A percentile compares a stretch with the other conserved stretches of the same genome.
phyloP scores from a whole-genome alignment of 1,139 yeast genomes.

The Blastobotrys indianensis region DNA sequence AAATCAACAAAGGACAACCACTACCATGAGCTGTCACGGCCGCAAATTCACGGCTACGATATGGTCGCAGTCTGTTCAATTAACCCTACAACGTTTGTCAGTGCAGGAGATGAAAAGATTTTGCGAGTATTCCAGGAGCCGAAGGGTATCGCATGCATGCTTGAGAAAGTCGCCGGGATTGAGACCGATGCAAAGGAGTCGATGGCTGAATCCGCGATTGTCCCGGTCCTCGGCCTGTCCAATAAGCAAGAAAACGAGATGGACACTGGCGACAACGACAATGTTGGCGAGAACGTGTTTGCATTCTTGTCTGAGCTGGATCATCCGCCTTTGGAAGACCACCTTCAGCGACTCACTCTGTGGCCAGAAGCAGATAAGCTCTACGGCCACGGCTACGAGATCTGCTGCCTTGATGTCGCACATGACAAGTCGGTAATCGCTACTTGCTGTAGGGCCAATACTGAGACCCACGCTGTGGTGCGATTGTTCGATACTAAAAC shows the following conservation, averaged over 20 bases:
- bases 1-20: slow-evolving; percentile 45
- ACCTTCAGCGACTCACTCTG: slow-evolving; percentile 81
- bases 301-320: slow-evolving; percentile 37
- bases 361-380: slow-evolving; percentile 94
- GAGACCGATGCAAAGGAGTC: slow-evolving; percentile 24
- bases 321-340: slow-evolving; percentile 80
- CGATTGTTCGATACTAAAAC: slow-evolving; percentile 60
- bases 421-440: slow-evolving; percentile 65
- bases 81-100: slow-evolving; percentile 59
- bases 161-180: slow-evolving; percentile 51
- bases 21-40: slow-evolving; percentile 93
- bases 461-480: slow-evolving; percentile 76
- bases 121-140: slow-evolving; percentile 88
- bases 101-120: slow-evolving; percentile 96
- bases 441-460: slow-evolving; percentile 87
- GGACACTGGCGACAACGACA: slow-evolving; percentile 35
- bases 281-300: slow-evolving; percentile 19
- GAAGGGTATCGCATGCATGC: slow-evolving; percentile 60
- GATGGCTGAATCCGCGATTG: slow-evolving; percentile 75
- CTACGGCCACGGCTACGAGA: slow-evolving; percentile 97
- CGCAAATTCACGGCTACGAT: slow-evolving; percentile 97
- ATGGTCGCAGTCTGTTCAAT: slow-evolving; percentile 79
- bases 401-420: slow-evolving; percentile 69
- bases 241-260: slow-evolving; percentile 71
- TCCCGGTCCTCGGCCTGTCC: slow-evolving; percentile 91